phyloP scores from a whole-genome alignment of 78 protist genomes.

The Dictyostelium purpureum region DNA sequence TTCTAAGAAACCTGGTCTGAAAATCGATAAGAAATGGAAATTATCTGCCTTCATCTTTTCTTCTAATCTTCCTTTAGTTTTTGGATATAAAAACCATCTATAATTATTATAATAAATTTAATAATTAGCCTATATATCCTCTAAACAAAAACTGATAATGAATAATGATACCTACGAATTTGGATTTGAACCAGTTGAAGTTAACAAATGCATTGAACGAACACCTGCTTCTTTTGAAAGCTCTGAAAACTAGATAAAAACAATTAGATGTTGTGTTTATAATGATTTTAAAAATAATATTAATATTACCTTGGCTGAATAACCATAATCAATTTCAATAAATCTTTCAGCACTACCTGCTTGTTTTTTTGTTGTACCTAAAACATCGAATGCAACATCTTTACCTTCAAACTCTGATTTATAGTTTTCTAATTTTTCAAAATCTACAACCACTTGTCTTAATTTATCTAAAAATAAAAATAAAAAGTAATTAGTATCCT shows the following conservation, averaged over 20 bases:
- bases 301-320: neutral
- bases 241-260: constrained; percentile 6
- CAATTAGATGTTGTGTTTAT: too few species aligned
- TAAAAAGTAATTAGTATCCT: neutral
- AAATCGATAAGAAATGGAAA: constrained; percentile 48
- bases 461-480: constrained; percentile 26
- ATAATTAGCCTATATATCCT: too few species aligned
- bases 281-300: too few species aligned
- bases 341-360: constrained; percentile 42
- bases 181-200: constrained; percentile 55
- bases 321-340: neutral
- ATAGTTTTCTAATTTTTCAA: constrained; percentile 35
- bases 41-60: constrained; percentile 15
- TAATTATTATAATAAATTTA: too few species aligned
- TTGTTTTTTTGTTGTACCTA: constrained; percentile 47
- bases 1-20: constrained; percentile 75
- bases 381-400: constrained; percentile 35
- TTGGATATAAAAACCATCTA: constrained; percentile 78
- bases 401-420: constrained; percentile 21
- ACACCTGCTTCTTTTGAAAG: constrained; percentile 32
- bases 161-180: too few species aligned
- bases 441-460: constrained; percentile 68
- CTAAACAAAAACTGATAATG: too few species aligned
- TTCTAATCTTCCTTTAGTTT: constrained; percentile 80
- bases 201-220: constrained; percentile 45